Evolutionary conservation across 345 rosid genomes (phyloP).

Genomic region (Gossypium bickii): DNA sequence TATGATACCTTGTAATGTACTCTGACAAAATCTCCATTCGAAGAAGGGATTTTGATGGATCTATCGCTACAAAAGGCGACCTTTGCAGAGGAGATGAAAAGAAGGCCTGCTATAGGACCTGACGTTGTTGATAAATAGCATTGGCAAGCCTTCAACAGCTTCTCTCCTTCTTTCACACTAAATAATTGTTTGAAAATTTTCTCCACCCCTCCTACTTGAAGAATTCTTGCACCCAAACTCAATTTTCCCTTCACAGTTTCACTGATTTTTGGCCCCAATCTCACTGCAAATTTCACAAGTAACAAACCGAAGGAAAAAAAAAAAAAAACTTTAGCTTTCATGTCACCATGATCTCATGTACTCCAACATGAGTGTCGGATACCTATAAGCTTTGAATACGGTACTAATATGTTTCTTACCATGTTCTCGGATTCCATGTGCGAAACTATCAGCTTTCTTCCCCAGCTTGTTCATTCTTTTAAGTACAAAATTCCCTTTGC

Average conservation of each 20-base stretch:
- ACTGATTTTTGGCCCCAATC: slow-evolving; percentile 43
- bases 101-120: slow-evolving; percentile 55
- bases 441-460: slow-evolving; percentile 46
- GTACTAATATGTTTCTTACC: slow-evolving; percentile 19
- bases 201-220: slow-evolving; percentile 41
- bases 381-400: neutral
- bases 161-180: slow-evolving; percentile 41
- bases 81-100: slow-evolving; percentile 45
- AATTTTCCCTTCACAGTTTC: slow-evolving; percentile 44
- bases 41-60: slow-evolving; percentile 35
- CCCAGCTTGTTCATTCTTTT: slow-evolving; percentile 45
- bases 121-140: slow-evolving; percentile 56
- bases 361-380: neutral
- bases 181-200: slow-evolving; percentile 41
- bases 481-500: slow-evolving; percentile 28
- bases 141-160: slow-evolving; percentile 45
- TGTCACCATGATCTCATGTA: neutral
- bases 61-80: slow-evolving; percentile 43
- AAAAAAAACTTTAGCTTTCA: neutral
- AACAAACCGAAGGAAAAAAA: neutral
- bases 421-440: slow-evolving; percentile 50
- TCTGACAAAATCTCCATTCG: slow-evolving; percentile 36
- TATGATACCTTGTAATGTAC: slow-evolving; percentile 41
- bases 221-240: slow-evolving; percentile 37
- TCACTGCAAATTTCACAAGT: slow-evolving; percentile 28